Base-by-base conservation (phyloP, 1,284 basidiomycete species). In the Papiliotrema fonsecae region DNA sequence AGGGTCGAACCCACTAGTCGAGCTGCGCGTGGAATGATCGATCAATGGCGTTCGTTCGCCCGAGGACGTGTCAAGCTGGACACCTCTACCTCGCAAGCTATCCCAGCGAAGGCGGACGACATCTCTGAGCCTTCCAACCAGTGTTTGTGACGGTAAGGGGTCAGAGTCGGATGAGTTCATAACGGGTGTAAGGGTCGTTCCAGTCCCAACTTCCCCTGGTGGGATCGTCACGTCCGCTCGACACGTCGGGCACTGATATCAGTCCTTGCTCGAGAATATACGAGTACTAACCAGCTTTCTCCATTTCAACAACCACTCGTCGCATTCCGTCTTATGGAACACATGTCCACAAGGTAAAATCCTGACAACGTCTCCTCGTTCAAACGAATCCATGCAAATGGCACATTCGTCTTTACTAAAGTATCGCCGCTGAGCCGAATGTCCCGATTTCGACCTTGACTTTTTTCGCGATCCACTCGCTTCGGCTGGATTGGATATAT, bases 331-430 rank as follows among this genome's bases (percentile, higher is more conserved):
- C 47, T 75, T 73, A 56, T 77, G 77, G 56, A 76, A 78, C 27
- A 93, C 82, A 67, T 94, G 91, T 45, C 87, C 85, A 64, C 91
- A 96, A 0, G 91, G 91, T 41, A 94, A 69, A 45, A 92, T 87
- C 56, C 90, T 81, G 30, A 94, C 88, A 55, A 82, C 79, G 65
- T 96, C 91, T 2, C 89, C 89, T 58, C 83, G 82, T 34, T 76
- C 82, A 61, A 94, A 94, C 57, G 85, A 82, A 55, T 81, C 86
- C 56, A 96, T 78, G 68, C 91, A 96, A 55, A 96, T 93, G 11
- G 89, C 86, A 64, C 91, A 96, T 67, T 94, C 88, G 56, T 74
- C 72, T 55, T 71, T 72, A 11, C 65, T 67, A 49, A 69, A 74
- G 52, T 72, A 74, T 41, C 62, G 54, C 52, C 61, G 56, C 44